A percentile compares a stretch with the other conserved stretches of the same genome.
Conservation (phyloP, 805 yeast species). For the Kazachstania africana region DNA sequence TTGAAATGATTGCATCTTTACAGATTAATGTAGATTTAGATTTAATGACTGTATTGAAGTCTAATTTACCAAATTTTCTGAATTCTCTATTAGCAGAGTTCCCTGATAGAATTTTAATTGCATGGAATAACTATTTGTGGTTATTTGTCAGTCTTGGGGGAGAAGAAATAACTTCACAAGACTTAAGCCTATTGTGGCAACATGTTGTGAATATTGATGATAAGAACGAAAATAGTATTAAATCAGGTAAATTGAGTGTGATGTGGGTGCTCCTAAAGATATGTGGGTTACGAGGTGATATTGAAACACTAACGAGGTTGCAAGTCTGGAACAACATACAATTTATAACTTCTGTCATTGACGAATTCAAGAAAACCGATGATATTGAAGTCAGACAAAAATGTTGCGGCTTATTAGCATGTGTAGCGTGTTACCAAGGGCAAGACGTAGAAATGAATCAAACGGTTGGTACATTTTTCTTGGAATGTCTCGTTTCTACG, state of each 20-base stretch:
- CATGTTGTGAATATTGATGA: slow-evolving; percentile 6
- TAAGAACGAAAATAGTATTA: slow-evolving; percentile 20
- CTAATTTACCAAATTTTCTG: slow-evolving; percentile 27
- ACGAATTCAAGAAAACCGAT: slow-evolving; percentile 7
- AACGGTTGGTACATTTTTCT: slow-evolving; percentile 35
- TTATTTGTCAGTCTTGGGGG: slow-evolving; percentile 12
- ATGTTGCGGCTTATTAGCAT: slow-evolving; percentile 40
- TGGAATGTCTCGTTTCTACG: slow-evolving; percentile 18
- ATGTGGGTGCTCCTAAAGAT: slow-evolving; percentile 34
- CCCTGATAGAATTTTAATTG: slow-evolving; percentile 44
- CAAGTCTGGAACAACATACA: slow-evolving; percentile 16
- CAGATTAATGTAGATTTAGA: slow-evolving; percentile 2
- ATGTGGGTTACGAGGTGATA: slow-evolving; percentile 4
- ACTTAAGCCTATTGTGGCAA: slow-evolving; percentile 10
- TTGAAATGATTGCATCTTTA: slow-evolving; percentile 39
- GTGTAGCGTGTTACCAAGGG: slow-evolving; percentile 36
- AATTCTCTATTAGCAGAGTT: slow-evolving; percentile 36
- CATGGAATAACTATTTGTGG: slow-evolving; percentile 67
- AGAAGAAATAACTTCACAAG: slow-evolving; percentile 10
- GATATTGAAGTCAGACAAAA: slow-evolving; percentile 29
- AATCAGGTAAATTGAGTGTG: slow-evolving; percentile 30
- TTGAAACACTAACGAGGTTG: slow-evolving; percentile 9
- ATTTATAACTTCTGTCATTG: slow-evolving; percentile 17
- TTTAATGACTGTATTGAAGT: slow-evolving; percentile 7
- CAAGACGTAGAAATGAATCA: slow-evolving; percentile 32